Percentiles rank a stretch among this genome's conserved stretches.
Conservation (phyloP, 768 basidiomycete species). For the Hygrocybe coccinea region DNA sequence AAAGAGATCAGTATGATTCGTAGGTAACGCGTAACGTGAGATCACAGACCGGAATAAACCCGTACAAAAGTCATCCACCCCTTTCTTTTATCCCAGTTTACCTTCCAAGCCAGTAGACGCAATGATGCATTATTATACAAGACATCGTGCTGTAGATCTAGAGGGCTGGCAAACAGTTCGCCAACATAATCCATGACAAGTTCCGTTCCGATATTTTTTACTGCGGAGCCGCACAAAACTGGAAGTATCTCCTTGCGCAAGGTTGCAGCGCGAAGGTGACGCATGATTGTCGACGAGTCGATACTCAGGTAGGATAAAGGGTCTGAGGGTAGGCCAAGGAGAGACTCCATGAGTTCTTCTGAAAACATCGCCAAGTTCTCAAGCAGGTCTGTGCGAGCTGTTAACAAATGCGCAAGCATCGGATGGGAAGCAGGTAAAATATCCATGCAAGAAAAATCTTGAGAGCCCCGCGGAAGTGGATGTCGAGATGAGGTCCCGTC, state of each 20-base stretch:
- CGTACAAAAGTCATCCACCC: conserved; percentile 95
- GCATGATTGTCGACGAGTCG: conserved; percentile 46
- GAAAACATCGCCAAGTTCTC: conserved; percentile 80
- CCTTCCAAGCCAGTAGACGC: conserved; percentile 81
- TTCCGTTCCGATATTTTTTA: conserved; percentile 77
- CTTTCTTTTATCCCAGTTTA: conserved; percentile 71
- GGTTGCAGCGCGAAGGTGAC: conserved; percentile 64
- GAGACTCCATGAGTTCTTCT: conserved; percentile 69
- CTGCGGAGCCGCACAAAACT: conserved; percentile 78
- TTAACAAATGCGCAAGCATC: conserved; percentile 56
- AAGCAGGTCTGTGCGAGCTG: conserved; percentile 64
- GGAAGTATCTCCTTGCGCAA: conserved; percentile 64
- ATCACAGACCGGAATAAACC: conserved; percentile 68
- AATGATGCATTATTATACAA: conserved; percentile 47
- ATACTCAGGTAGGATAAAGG: conserved; percentile 66
- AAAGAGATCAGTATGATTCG: background rate
- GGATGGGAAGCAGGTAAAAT: conserved; percentile 61
- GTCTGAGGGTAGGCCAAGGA: conserved; percentile 53
- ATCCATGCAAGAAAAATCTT: conserved; percentile 37
- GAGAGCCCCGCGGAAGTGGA: conserved; percentile 49
- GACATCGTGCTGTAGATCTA: conserved; percentile 52
- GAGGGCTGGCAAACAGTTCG: conserved; percentile 70
- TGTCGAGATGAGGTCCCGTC: conserved; percentile 42
- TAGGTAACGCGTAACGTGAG: conserved; percentile 3
- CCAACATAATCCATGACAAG: conserved; percentile 78